phyloP scores from a whole-genome alignment of 352 stramenopile genomes.

The Pythium pectinolyticum region DNA sequence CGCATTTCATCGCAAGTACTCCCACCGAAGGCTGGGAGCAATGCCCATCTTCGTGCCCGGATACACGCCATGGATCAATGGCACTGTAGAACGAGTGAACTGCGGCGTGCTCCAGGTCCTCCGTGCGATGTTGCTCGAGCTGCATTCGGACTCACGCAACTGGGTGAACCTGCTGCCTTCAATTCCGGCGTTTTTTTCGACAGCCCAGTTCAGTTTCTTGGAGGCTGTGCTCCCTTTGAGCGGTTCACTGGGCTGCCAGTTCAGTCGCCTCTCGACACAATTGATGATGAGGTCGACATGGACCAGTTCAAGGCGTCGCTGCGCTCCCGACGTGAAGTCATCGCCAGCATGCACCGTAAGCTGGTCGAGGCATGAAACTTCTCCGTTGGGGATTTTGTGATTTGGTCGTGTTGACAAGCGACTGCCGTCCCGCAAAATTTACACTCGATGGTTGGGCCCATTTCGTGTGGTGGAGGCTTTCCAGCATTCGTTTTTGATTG shows the following conservation, averaged over 20 bases:
- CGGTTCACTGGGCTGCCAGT: slow-evolving; percentile 15
- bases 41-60: background rate
- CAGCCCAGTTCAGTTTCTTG: slow-evolving; percentile 4
- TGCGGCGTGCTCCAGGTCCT: slow-evolving; percentile 20
- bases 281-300: background rate
- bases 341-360: background rate
- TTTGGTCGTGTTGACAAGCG: slow-evolving; percentile 29
- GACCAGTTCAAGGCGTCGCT: background rate
- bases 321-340: too few species aligned
- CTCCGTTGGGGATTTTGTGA: slow-evolving; percentile 21
- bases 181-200: slow-evolving; percentile 16
- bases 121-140: slow-evolving; percentile 16
- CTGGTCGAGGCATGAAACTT: slow-evolving; percentile 16
- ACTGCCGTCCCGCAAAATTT: slow-evolving; percentile 21
- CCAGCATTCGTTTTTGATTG: slow-evolving; percentile 22
- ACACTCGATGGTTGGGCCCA: slow-evolving; percentile 25
- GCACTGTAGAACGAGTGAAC: slow-evolving; percentile 20
- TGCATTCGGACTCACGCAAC: slow-evolving; percentile 15
- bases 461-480: slow-evolving; percentile 18
- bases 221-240: slow-evolving; percentile 1
- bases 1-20: too few species aligned
- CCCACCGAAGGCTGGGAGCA: too few species aligned
- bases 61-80: slow-evolving; percentile 24
- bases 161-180: slow-evolving; percentile 14
- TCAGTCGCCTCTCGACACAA: too few species aligned